phyloP scores from a whole-genome alignment of 805 yeast species.

The Wickerhamomyces bovis region DNA sequence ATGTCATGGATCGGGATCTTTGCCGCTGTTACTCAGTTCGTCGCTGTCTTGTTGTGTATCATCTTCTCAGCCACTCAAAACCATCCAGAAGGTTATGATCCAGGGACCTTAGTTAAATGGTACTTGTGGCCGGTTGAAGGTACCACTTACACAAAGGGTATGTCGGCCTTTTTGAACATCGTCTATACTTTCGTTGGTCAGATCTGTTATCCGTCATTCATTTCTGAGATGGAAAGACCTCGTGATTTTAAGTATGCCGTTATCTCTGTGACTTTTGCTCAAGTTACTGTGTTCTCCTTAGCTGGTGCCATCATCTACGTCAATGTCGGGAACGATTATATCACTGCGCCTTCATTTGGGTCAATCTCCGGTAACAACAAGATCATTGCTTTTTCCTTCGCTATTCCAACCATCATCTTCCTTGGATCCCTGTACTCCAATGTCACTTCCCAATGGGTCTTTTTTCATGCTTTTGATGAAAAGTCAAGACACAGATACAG shows the following conservation, averaged over 20 bases:
- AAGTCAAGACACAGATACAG: constrained; percentile 37
- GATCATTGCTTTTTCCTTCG: constrained; percentile 53
- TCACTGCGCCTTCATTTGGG: constrained; percentile 57
- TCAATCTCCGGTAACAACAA: constrained; percentile 41
- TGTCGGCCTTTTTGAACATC: constrained; percentile 53
- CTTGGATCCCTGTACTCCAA: constrained; percentile 51
- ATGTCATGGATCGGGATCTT: constrained; percentile 47
- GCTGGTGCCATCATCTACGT: constrained; percentile 57
- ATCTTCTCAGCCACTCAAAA: constrained; percentile 46
- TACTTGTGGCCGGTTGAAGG: constrained; percentile 45
- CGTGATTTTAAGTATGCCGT: constrained; percentile 52
- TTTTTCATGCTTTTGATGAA: constrained; percentile 38
- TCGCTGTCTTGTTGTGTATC: constrained; percentile 48
- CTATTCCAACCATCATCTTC: constrained; percentile 52
- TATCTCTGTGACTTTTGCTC: constrained; percentile 43
- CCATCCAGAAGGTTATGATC: constrained; percentile 39
- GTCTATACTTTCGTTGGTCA: constrained; percentile 62
- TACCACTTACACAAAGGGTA: constrained; percentile 46
- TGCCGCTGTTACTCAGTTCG: constrained; percentile 51
- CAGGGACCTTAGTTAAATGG: constrained; percentile 35
- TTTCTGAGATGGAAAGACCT: constrained; percentile 53
- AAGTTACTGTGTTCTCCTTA: constrained; percentile 42
- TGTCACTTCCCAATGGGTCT: constrained; percentile 47
- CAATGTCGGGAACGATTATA: constrained; percentile 48
- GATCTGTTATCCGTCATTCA: constrained; percentile 57